Percentiles rank a stretch among this genome's conserved stretches.
phyloP scores from a whole-genome alignment of 2,329 filamentous ascomycete species.

The Orbilia blumenaviensis region DNA sequence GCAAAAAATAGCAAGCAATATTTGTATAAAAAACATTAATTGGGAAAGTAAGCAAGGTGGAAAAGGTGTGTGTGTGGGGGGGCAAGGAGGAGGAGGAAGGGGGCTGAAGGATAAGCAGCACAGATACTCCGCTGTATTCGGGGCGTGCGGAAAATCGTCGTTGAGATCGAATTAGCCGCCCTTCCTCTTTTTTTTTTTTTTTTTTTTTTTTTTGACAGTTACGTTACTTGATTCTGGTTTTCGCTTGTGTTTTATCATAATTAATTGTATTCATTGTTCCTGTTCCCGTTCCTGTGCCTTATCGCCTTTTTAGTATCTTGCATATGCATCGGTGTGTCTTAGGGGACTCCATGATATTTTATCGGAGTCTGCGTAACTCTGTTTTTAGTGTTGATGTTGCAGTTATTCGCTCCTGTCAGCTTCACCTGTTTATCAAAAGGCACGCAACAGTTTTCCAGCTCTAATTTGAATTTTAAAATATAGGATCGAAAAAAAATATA shows the following conservation, averaged over 20 bases:
- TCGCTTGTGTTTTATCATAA: no score
- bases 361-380: neutral
- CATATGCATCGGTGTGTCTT: neutral
- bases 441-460: no score
- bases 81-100: neutral
- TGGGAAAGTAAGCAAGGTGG: neutral
- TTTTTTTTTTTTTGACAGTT: no score
- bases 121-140: neutral
- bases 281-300: neutral
- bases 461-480: no score
- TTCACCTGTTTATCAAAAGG: no score
- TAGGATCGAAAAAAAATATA: neutral
- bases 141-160: no score
- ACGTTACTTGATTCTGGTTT: no score
- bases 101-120: conserved; percentile 7
- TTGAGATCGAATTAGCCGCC: no score
- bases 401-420: neutral
- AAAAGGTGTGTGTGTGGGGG: no score
- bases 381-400: neutral
- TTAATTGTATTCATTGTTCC: neutral
- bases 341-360: neutral
- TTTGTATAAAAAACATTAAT: neutral
- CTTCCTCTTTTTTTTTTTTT: no score
- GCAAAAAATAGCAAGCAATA: neutral
- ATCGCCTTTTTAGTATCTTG: neutral